Percentiles rank a stretch among this genome's conserved stretches.
Conservation (phyloP, 441 rosid species). For the Manihot esculenta region DNA sequence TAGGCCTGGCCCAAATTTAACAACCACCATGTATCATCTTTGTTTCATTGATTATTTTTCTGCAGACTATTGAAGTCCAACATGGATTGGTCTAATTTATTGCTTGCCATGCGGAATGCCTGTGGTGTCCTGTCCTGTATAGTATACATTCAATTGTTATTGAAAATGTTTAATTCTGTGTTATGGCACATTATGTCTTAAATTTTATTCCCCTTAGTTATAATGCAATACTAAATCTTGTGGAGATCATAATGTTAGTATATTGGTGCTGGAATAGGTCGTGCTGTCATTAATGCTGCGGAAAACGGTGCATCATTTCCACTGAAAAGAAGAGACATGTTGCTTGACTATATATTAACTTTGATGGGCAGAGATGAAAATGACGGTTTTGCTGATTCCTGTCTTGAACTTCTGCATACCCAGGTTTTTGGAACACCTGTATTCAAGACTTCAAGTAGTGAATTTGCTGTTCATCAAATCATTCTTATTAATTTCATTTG, state of each 20-base stretch:
- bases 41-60: background rate
- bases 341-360: slow-evolving; percentile 93
- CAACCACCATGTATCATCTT: background rate
- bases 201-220: slow-evolving; percentile 3
- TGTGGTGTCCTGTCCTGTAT: background rate
- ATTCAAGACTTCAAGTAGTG: slow-evolving; percentile 1
- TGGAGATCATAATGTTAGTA: slow-evolving; percentile 19
- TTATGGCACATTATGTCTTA: background rate
- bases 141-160: background rate
- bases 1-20: no score
- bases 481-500: slow-evolving; percentile 7
- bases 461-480: slow-evolving; percentile 2
- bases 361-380: slow-evolving; percentile 94
- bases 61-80: background rate
- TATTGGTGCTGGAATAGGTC: slow-evolving; percentile 52
- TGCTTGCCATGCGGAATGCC: background rate
- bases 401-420: slow-evolving; percentile 86
- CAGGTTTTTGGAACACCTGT: slow-evolving; percentile 51
- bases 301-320: slow-evolving; percentile 92
- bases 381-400: slow-evolving; percentile 84
- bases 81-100: background rate
- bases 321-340: slow-evolving; percentile 76
- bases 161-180: background rate
- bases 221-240: slow-evolving; percentile 12
- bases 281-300: slow-evolving; percentile 93